A percentile compares a stretch with the other conserved stretches of the same genome.
These are phyloP conservation scores for Fonsecaea nubica DNA, from an alignment of 2,329 filamentous ascomycete species.

Conservation along the genomic window DNA sequence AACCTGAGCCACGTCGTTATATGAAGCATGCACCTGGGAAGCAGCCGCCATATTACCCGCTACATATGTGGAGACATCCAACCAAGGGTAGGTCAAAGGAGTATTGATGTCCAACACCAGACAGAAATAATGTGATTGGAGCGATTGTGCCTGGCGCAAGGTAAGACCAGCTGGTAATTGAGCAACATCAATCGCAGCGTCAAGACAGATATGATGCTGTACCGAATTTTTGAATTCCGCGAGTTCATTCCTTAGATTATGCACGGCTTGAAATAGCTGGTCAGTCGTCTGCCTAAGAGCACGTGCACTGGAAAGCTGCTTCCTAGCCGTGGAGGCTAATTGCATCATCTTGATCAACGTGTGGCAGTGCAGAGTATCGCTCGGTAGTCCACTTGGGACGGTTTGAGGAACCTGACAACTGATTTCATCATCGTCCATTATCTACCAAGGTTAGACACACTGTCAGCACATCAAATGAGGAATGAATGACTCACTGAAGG, in stretches of 20 bases:
- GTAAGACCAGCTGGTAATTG: slow-evolving; percentile 17
- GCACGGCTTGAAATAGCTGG: slow-evolving; percentile 14
- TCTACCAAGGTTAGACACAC: neutral
- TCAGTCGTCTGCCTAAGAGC: slow-evolving; percentile 14
- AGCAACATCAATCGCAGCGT: slow-evolving; percentile 14
- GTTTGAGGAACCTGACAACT: slow-evolving; percentile 7
- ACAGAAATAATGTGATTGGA: slow-evolving; percentile 25
- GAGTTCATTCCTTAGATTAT: slow-evolving; percentile 15
- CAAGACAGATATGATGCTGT: slow-evolving; percentile 17
- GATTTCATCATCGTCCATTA: slow-evolving; percentile 28
- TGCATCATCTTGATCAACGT: slow-evolving; percentile 23
- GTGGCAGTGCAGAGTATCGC: slow-evolving; percentile 24
- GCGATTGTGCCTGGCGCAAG: slow-evolving; percentile 23
- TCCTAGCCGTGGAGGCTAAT: slow-evolving; percentile 17
- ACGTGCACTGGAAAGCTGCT: slow-evolving; percentile 16
- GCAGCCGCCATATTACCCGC: neutral
- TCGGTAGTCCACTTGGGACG: neutral
- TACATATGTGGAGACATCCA: neutral
- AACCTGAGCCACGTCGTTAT: slow-evolving; percentile 11
- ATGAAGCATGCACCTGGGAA: slow-evolving; percentile 11
- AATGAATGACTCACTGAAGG: slow-evolving; percentile 19
- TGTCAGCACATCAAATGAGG: neutral
- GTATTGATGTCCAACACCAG: slow-evolving; percentile 28
- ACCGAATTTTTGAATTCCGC: slow-evolving; percentile 12
- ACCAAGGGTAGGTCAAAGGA: slow-evolving; percentile 24